phyloP scores from a whole-genome alignment of 1,284 basidiomycete species.

The Ganoderma multipileum region DNA sequence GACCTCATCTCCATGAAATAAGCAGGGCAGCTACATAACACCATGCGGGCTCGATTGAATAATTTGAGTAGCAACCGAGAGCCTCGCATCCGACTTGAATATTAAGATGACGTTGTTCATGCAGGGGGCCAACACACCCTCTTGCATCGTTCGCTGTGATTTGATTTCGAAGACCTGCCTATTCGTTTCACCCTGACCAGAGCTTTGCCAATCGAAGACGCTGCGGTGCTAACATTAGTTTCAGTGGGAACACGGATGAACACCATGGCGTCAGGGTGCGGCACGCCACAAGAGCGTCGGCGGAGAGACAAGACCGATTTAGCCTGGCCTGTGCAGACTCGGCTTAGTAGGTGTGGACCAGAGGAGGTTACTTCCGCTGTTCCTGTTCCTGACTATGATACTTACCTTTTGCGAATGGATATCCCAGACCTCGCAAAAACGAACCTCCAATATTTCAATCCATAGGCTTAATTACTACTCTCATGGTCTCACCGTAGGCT shows the following conservation, averaged over 20 bases:
- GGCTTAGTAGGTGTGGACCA: background rate
- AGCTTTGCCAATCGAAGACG: background rate
- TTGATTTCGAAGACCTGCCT: background rate
- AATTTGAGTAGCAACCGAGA: background rate
- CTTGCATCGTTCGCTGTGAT: background rate
- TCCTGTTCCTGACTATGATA: background rate
- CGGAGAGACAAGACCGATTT: background rate
- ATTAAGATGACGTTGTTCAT: background rate
- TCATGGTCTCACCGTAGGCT: background rate
- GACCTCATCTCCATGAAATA: background rate
- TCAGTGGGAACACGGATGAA: background rate
- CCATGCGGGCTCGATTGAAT: background rate
- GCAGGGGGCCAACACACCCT: background rate
- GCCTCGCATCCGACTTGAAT: background rate
- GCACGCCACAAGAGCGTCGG: slow-evolving; percentile 2
- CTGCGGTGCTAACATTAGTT: slow-evolving; percentile 2
- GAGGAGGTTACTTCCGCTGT: background rate
- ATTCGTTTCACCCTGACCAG: background rate
- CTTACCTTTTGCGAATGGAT: background rate
- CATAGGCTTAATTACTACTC: background rate
- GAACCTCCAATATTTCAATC: no score
- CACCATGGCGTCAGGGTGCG: background rate
- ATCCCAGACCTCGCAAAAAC: no score
- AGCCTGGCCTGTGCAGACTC: background rate
- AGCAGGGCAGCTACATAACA: background rate